Base-by-base conservation (phyloP, 257 asterid species). In the Verbascum thapsus region DNA sequence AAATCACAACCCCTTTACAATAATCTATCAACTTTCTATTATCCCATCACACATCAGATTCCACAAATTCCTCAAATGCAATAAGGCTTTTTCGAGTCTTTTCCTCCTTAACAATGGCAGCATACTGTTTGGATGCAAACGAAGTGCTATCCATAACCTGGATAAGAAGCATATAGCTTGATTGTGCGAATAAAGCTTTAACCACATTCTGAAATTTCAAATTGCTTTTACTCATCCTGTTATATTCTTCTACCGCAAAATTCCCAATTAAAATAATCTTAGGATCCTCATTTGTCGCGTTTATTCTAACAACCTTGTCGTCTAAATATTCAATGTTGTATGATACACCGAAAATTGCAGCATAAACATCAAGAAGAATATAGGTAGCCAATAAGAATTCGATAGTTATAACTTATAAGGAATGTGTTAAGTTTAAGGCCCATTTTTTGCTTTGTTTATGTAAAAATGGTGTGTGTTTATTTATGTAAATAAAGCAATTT, bases 171-270 rank as follows among this genome's bases (percentile, higher is more conserved):
- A 70, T 37, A 58, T 62, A 53, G 16, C 43, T 47, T 5, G 47
- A 62, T 16, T 47, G 48, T 2, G 13, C 56, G 18, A 22, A 55
- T 47, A 66, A 4, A 34, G 56, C 66, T 22, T 41, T 40, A 15
- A 71, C 49, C 26, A 63, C 66, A 19, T 23, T 61, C 43, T 45
- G 48, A 23, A 55, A 38, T 34, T 38, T 49, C 26, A 67, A 57
- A 41, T 39, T 20, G 13, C 61, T 49, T 0, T 22, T 9, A 6
- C 17, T 51, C 4, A 30, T 0, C n/a, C 56, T 63, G 45, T 68
- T 73, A 71, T 68, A 52, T 51, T 56, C 55, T 7, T 56, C 74
- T 1, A 73, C 53, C 0, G 74, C 78, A 4, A 73, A 63, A 0
- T 32, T 57, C 1, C 55, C 78, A 3, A 63, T 16, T 10, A 4